Evolutionary conservation across 228 moss, liverwort and hornwort genomes (phyloP).

Genomic region (Sphagnum fallax): DNA sequence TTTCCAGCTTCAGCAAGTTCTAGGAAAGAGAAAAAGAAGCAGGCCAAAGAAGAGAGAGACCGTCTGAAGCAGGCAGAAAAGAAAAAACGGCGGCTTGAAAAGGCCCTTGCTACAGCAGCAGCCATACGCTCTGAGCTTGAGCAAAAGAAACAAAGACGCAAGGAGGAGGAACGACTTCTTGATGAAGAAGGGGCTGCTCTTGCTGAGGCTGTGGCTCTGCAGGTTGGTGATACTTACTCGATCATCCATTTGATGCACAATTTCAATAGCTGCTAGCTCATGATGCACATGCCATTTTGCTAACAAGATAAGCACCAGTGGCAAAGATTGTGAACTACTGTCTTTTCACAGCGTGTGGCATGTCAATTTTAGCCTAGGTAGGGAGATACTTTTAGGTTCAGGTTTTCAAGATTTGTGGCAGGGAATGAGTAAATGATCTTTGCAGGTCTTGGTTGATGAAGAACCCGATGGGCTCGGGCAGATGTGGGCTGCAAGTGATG

Average conservation of each 20-base stretch:
- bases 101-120: conserved; percentile 96
- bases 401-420: too few species aligned
- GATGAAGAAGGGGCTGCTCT: conserved; percentile 99
- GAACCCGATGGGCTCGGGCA: conserved; percentile 82
- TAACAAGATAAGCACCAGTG: neutral
- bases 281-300: neutral
- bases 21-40: conserved; percentile 99
- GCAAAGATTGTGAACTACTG: neutral
- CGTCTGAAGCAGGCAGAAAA: conserved; percentile 99
- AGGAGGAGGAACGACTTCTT: conserved; percentile 96
- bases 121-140: conserved; percentile 97
- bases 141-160: conserved; percentile 98
- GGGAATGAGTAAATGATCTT: neutral
- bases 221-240: conserved; percentile 21
- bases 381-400: too few species aligned
- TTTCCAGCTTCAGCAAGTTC: conserved; percentile 89
- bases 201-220: conserved; percentile 92
- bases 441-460: conserved; percentile 89
- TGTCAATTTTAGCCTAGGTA: neutral
- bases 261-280: neutral
- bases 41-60: conserved; percentile 99
- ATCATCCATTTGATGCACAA: neutral
- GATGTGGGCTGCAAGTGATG: conserved; percentile 43
- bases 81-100: conserved; percentile 96
- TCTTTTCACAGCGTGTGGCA: neutral